Evolutionary conservation across 2,329 filamentous ascomycete genomes (phyloP).

Genomic region (Ramularia collo-cygni): DNA sequence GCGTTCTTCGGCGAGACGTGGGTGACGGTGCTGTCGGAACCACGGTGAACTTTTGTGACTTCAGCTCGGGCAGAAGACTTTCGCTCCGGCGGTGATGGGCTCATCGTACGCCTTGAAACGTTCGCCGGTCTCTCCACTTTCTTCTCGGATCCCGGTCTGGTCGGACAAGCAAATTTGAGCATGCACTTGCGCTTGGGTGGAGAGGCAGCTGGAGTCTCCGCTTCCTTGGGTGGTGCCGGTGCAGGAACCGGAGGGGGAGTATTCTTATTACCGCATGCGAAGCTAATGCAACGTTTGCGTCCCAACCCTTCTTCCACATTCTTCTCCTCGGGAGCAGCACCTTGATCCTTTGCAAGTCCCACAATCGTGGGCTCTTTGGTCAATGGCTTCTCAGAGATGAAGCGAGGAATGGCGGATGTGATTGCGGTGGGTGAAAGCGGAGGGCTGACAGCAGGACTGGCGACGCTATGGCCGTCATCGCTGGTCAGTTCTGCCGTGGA

Average conservation of each 20-base stretch:
- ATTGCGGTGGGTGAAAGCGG: slow-evolving; percentile 58
- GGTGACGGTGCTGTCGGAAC: slow-evolving; percentile 45
- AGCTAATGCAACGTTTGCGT: slow-evolving; percentile 85
- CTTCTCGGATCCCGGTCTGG: slow-evolving; percentile 39
- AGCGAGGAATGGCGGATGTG: slow-evolving; percentile 28
- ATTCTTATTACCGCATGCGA: slow-evolving; percentile 67
- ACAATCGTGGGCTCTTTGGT: slow-evolving; percentile 33
- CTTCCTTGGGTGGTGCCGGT: slow-evolving; percentile 23
- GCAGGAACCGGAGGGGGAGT: slow-evolving; percentile 32
- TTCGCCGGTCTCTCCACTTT: slow-evolving; percentile 27
- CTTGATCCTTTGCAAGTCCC: slow-evolving; percentile 24
- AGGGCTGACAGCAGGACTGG: slow-evolving; percentile 80
- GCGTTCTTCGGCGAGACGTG: slow-evolving; percentile 41
- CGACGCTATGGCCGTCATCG: slow-evolving; percentile 67
- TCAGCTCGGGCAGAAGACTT: slow-evolving; percentile 10
- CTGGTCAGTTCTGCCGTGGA: slow-evolving; percentile 92
- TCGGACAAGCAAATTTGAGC: slow-evolving; percentile 71
- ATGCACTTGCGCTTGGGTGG: slow-evolving; percentile 50
- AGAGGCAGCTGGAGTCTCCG: slow-evolving; percentile 21
- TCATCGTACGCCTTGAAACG: slow-evolving; percentile 28
- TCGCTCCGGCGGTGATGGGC: slow-evolving; percentile 35
- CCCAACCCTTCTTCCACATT: slow-evolving; percentile 57
- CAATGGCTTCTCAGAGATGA: slow-evolving; percentile 34
- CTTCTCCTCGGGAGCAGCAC: slow-evolving; percentile 39
- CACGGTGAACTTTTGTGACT: slow-evolving; percentile 34